Percentiles rank a stretch among this genome's conserved stretches.
phyloP scores from a whole-genome alignment of 2,329 filamentous ascomycete genomes.

The Sporothrix humicola region DNA sequence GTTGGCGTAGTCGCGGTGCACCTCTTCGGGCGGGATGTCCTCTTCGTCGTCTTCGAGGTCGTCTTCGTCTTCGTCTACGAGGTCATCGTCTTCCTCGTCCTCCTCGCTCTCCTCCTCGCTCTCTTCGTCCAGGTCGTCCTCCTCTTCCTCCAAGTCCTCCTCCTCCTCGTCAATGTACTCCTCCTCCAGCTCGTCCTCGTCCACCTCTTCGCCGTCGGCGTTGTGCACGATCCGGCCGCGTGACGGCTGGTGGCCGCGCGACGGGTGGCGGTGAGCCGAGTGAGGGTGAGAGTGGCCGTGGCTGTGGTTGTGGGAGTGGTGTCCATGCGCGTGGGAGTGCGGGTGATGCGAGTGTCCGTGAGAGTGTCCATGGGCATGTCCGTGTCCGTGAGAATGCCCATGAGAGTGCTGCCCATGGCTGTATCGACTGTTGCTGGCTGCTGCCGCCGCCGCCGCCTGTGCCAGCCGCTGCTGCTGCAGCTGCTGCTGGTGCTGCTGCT shows the following conservation, averaged over 20 bases:
- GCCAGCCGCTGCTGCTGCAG: background rate
- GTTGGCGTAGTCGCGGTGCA: constrained; percentile 69
- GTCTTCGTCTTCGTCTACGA: constrained; percentile 56
- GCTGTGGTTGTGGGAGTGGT: constrained; percentile 4
- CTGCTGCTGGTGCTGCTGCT: constrained; percentile 52
- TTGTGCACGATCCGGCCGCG: constrained; percentile 76
- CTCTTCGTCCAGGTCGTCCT: constrained; percentile 57
- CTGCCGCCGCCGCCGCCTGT: background rate
- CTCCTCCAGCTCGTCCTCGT: constrained; percentile 60
- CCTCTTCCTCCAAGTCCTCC: constrained; percentile 54
- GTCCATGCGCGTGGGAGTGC: constrained; percentile 52
- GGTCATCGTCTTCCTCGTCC: constrained; percentile 60
- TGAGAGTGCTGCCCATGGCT: background rate
- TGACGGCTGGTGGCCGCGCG: constrained; percentile 67
- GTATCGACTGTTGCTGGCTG: background rate
- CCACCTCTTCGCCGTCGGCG: constrained; percentile 57
- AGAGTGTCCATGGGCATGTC: background rate
- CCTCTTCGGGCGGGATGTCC: constrained; percentile 63
- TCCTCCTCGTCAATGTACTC: constrained; percentile 59
- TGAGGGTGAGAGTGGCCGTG: constrained; percentile 1
- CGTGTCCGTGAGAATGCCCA: constrained; percentile 11
- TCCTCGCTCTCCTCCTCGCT: constrained; percentile 54
- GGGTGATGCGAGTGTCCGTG: background rate
- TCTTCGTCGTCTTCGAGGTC: constrained; percentile 72
- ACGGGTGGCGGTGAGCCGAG: constrained; percentile 42